A percentile compares a stretch with the other conserved stretches of the same genome.
Conservation (phyloP, 257 asterid species). For the Solanum etuberosum region DNA sequence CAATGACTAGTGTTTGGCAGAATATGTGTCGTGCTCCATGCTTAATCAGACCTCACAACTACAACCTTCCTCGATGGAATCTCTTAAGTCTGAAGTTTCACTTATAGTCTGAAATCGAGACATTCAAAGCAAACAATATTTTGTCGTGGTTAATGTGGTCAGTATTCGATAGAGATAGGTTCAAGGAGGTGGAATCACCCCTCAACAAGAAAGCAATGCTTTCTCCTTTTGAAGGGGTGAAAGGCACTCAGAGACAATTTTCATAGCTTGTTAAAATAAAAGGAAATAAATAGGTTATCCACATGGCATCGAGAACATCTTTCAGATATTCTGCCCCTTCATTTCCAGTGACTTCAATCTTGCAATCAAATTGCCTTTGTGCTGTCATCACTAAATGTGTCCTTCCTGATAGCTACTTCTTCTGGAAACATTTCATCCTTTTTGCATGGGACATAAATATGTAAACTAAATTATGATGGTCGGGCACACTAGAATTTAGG, state of each 20-base stretch:
- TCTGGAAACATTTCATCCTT: not conserved
- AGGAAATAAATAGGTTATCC: not conserved
- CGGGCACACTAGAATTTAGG: not conserved
- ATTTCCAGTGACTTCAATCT: not conserved
- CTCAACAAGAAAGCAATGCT: not conserved
- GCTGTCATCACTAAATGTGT: not conserved
- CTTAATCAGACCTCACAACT: not conserved
- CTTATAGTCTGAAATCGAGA: not conserved
- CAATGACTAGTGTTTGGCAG: not conserved
- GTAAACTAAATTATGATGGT: not conserved
- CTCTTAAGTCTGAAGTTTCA: not conserved
- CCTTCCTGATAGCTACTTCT: not conserved
- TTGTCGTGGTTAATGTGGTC: not conserved
- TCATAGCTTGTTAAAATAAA: not conserved
- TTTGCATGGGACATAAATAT: not conserved
- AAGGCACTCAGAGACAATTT: not conserved
- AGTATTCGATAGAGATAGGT: not conserved
- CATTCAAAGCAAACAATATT: not conserved
- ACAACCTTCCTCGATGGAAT: not conserved
- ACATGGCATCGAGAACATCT: not conserved
- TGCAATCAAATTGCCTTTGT: not conserved
- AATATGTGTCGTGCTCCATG: not conserved
- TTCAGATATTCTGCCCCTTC: not conserved
- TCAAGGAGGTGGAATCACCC: not conserved
- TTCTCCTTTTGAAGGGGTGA: not conserved